Percentiles rank a stretch among this genome's conserved stretches.
These are phyloP conservation scores for Parasitella parasitica DNA, from an alignment of 371 early-diverging fungal species.

Conservation along the genomic window DNA sequence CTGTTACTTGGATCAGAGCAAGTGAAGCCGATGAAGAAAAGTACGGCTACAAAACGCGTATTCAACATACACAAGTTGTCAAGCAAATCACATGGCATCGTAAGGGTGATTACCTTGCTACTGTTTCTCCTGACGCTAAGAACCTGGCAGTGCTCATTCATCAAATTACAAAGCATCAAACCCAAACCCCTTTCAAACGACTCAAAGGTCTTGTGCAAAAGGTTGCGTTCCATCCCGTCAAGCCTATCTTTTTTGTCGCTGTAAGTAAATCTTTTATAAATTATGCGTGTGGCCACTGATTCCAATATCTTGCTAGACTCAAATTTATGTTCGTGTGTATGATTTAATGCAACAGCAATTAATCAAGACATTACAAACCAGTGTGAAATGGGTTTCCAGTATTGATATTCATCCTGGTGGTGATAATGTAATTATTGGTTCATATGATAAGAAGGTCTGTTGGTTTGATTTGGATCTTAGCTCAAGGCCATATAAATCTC, in stretches of 20 bases:
- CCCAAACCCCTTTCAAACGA: conserved; percentile 90
- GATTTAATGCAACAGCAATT: conserved; percentile 87
- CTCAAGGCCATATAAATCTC: conserved; percentile 87
- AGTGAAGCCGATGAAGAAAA: conserved; percentile 51
- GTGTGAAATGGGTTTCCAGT: conserved; percentile 92
- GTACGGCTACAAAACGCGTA: conserved; percentile 54
- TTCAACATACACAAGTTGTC: conserved; percentile 61
- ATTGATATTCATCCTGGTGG: conserved; percentile 91
- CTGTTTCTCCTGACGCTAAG: conserved; percentile 73
- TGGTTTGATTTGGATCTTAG: conserved; percentile 98
- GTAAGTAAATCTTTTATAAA: conserved; percentile 40
- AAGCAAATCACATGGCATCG: conserved; percentile 92
- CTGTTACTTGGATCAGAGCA: conserved; percentile 63
- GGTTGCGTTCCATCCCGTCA: conserved; percentile 91
- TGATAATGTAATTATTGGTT: conserved; percentile 94
- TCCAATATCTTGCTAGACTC: conserved; percentile 58
- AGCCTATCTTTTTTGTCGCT: conserved; percentile 91
- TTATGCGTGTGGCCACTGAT: not conserved
- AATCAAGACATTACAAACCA: conserved; percentile 77
- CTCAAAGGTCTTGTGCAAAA: conserved; percentile 85
- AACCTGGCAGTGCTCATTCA: conserved; percentile 83
- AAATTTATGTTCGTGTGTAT: conserved; percentile 91
- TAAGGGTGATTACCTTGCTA: conserved; percentile 94
- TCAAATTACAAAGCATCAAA: conserved; percentile 83
- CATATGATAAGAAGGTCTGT: conserved; percentile 89